Conservation (phyloP, 805 yeast species). For the Scheffersomyces ergatensis region DNA sequence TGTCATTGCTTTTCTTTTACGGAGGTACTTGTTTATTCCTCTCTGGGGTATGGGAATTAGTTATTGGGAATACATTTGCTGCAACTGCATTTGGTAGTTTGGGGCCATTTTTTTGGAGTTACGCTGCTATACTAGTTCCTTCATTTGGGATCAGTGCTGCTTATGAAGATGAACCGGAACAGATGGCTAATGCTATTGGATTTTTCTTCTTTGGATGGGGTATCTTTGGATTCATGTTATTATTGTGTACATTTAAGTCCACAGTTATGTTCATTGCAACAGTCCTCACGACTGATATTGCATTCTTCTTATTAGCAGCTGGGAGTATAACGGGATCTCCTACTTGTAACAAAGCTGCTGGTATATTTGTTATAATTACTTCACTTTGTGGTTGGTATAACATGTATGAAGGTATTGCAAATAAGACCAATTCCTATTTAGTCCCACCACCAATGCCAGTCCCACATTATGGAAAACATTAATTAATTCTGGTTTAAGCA, state of each 20-base stretch:
- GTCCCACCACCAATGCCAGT: conserved; percentile 46
- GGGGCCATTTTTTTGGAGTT: conserved; percentile 38
- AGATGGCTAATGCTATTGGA: conserved; percentile 49
- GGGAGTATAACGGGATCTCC: conserved; percentile 46
- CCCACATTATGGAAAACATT: conserved; percentile 22
- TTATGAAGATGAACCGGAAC: conserved; percentile 34
- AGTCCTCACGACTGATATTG: conserved; percentile 47
- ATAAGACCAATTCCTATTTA: conserved; percentile 55
- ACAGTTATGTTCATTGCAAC: conserved; percentile 48
- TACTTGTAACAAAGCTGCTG: conserved; percentile 53
- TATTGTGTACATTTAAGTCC: conserved; percentile 53
- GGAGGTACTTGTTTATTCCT: conserved; percentile 62
- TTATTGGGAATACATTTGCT: conserved; percentile 65
- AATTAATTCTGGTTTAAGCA: neutral
- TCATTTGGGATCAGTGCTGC: conserved; percentile 33
- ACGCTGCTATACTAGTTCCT: conserved; percentile 26
- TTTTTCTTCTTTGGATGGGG: conserved; percentile 63
- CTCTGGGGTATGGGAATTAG: conserved; percentile 70
- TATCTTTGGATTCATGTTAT: conserved; percentile 58
- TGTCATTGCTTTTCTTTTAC: conserved; percentile 60
- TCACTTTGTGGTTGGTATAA: conserved; percentile 59
- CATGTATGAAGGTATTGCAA: conserved; percentile 60
- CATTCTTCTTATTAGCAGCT: conserved; percentile 53
- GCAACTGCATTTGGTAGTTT: conserved; percentile 61
- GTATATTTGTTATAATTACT: conserved; percentile 55